These are phyloP conservation scores for Calonectria pseudoturangicola DNA, from an alignment of 2,329 filamentous ascomycete genomes.

Conservation along the genomic window DNA sequence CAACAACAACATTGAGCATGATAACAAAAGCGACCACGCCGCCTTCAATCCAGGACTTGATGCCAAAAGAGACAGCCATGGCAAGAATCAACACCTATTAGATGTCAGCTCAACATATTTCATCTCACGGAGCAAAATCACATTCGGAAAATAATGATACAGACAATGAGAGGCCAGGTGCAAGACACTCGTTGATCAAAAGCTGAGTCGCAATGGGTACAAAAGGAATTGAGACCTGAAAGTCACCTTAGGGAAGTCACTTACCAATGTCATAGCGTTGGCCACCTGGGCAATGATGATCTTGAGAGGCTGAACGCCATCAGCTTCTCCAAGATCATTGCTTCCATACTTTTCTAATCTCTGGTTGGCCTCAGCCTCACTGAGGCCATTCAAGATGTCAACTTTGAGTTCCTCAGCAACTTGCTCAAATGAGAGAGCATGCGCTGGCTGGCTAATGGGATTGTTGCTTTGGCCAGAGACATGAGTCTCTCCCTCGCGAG, in stretches of 20 bases:
- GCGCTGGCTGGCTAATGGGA: slow-evolving; percentile 73
- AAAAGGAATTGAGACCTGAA: neutral
- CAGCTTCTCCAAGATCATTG: slow-evolving; percentile 71
- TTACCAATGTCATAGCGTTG: slow-evolving; percentile 77
- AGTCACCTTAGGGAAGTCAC: neutral
- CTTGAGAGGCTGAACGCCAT: slow-evolving; percentile 72
- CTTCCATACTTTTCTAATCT: slow-evolving; percentile 73
- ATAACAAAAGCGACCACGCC: slow-evolving; percentile 77
- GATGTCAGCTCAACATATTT: neutral
- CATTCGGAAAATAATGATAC: neutral
- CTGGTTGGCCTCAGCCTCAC: slow-evolving; percentile 67
- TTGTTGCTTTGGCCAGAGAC: slow-evolving; percentile 61
- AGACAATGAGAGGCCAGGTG: neutral
- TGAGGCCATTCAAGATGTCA: slow-evolving; percentile 73
- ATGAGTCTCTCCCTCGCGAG: slow-evolving; percentile 40
- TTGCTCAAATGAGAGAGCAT: slow-evolving; percentile 69
- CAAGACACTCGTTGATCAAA: neutral
- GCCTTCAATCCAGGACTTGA: slow-evolving; percentile 76
- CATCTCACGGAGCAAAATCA: neutral
- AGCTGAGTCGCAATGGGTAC: neutral
- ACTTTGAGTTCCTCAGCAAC: slow-evolving; percentile 72
- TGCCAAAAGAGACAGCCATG: slow-evolving; percentile 75
- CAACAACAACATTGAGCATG: slow-evolving; percentile 74
- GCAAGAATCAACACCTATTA: slow-evolving; percentile 68
- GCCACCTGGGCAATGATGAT: slow-evolving; percentile 79